A percentile compares a stretch with the other conserved stretches of the same genome.
Evolutionary conservation across 169 alveolate genomes (phyloP).

Genomic region (Plasmodium gaboni): DNA sequence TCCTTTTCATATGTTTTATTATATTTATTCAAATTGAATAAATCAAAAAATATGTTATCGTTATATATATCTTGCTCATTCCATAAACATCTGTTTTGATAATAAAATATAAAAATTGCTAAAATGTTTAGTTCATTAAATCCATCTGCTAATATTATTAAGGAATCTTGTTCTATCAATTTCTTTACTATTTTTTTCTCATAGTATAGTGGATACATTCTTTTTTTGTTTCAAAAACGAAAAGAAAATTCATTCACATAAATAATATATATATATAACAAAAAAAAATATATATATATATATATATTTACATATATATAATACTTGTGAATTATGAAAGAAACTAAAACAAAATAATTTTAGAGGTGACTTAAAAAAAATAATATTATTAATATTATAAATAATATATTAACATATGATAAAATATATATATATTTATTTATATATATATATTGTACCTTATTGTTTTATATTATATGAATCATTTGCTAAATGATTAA

Average conservation of each 20-base stretch:
- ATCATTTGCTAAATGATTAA: too few species aligned
- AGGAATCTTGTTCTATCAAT: slow-evolving; percentile 61
- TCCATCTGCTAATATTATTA: slow-evolving; percentile 68
- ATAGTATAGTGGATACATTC: slow-evolving; percentile 58
- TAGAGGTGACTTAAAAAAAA: too few species aligned
- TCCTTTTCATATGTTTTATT: background rate
- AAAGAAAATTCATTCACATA: background rate
- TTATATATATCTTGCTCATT: slow-evolving; percentile 17
- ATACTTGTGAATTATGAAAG: too few species aligned
- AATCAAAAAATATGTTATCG: slow-evolving; percentile 46
- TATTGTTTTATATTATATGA: too few species aligned
- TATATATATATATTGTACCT: too few species aligned
- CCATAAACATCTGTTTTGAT: slow-evolving; percentile 70
- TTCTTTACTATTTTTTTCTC: slow-evolving; percentile 69
- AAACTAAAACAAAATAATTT: too few species aligned
- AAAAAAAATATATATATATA: too few species aligned
- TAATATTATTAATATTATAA: too few species aligned
- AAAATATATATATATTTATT: too few species aligned
- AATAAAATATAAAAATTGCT: slow-evolving; percentile 71
- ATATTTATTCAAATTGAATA: slow-evolving; percentile 30
- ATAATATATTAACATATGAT: too few species aligned
- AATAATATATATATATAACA: too few species aligned
- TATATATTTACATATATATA: too few species aligned
- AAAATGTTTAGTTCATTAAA: slow-evolving; percentile 68
- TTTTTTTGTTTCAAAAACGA: background rate